Evolutionary conservation across 2,329 filamentous ascomycete genomes (phyloP).

Genomic region (Penicillium fuscoglaucum): DNA sequence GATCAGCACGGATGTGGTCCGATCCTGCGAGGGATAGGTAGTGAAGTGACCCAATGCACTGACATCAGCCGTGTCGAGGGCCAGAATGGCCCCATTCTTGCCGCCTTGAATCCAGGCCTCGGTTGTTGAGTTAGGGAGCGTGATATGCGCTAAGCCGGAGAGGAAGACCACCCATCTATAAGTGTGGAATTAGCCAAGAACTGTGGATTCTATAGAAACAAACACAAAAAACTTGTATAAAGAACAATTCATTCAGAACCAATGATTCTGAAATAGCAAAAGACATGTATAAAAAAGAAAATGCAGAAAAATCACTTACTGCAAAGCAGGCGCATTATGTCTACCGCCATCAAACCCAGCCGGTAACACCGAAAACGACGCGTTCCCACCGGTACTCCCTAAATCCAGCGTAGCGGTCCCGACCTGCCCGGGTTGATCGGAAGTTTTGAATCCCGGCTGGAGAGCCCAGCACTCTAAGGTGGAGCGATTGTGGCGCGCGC

Average conservation of each 20-base stretch:
- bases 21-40: slow-evolving; percentile 41
- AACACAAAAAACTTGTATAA: background rate
- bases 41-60: slow-evolving; percentile 46
- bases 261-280: background rate
- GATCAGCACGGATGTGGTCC: slow-evolving; percentile 41
- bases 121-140: slow-evolving; percentile 41
- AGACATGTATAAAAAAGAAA: background rate
- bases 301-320: slow-evolving; percentile 34
- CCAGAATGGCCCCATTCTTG: slow-evolving; percentile 45
- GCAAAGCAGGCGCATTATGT: slow-evolving; percentile 46
- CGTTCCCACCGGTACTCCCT: slow-evolving; percentile 34
- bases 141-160: slow-evolving; percentile 46
- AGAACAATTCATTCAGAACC: background rate
- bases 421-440: slow-evolving; percentile 34
- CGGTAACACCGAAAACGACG: slow-evolving; percentile 42
- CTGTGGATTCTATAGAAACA: background rate
- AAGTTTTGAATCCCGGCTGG: slow-evolving; percentile 36
- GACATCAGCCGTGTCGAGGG: slow-evolving; percentile 45
- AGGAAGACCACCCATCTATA: slow-evolving; percentile 42
- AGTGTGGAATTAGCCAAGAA: background rate
- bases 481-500: slow-evolving; percentile 40
- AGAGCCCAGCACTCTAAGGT: slow-evolving; percentile 52
- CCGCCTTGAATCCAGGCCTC: slow-evolving; percentile 45
- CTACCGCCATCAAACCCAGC: slow-evolving; percentile 42
- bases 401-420: slow-evolving; percentile 36